Conservation (phyloP, 1,284 basidiomycete species). For the Hypsizygus ulmarius region DNA sequence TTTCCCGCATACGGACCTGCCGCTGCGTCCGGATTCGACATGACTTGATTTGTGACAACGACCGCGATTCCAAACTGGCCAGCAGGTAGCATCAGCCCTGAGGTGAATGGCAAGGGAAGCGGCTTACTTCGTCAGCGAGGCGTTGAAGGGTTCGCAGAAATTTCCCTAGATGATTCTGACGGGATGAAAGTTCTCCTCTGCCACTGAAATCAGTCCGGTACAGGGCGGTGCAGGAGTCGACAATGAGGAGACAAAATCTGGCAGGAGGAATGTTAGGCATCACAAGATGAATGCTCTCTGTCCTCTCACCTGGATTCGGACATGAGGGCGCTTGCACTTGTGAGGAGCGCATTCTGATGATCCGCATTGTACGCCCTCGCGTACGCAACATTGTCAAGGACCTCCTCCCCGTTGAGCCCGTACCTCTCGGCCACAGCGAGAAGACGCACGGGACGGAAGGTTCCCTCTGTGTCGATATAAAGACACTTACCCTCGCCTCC, state of each 20-base stretch:
- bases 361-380: constrained; percentile 99
- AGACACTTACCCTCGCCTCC: constrained; percentile 99
- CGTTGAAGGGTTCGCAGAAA: constrained; percentile 93
- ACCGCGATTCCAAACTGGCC: constrained; percentile 93
- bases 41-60: constrained; percentile 97
- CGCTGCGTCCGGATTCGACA: constrained; percentile 96
- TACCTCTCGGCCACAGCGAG: constrained; percentile 94
- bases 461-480: constrained; percentile 99
- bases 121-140: constrained; percentile 88
- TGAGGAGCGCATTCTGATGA: constrained; percentile 90
- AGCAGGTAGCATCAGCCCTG: constrained; percentile 16
- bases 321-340: constrained; percentile 95
- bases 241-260: constrained; percentile 94
- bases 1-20: constrained; percentile 85
- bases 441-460: constrained; percentile 95
- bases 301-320: constrained; percentile 84
- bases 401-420: constrained; percentile 96
- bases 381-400: constrained; percentile 98
- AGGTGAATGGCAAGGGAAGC: constrained; percentile 1
- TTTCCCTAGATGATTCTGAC: constrained; percentile 97
- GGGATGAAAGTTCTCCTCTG: constrained; percentile 91
- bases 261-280: constrained; percentile 7
- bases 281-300: background rate
- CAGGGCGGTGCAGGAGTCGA: constrained; percentile 95
- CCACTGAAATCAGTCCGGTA: constrained; percentile 97